Percentiles rank a stretch among this genome's conserved stretches.
Evolutionary conservation across 139 green algal species (phyloP).

Genomic region (Chlorella vulgaris): DNA sequence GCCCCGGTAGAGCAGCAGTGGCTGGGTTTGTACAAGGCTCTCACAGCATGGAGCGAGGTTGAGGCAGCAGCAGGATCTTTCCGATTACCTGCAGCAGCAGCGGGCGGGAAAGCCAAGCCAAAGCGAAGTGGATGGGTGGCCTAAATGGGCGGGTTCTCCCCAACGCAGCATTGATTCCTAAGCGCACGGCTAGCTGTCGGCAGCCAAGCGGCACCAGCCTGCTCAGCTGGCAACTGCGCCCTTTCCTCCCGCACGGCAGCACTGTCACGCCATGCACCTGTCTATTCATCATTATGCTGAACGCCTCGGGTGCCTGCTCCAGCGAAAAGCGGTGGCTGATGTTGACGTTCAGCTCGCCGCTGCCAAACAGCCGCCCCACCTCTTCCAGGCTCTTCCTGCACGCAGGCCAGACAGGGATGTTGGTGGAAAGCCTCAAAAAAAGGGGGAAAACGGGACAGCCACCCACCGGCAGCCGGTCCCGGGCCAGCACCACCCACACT

Average conservation of each 20-base stretch:
- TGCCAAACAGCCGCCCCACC: conserved; percentile 55
- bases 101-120: not conserved
- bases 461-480: too few relatives aligned
- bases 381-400: conserved; percentile 56
- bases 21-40: not conserved
- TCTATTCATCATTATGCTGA: conserved; percentile 55
- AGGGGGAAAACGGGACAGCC: too few relatives aligned
- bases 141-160: not conserved
- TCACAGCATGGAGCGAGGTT: conserved; percentile 25
- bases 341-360: conserved; percentile 57
- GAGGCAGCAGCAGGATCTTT: conserved; percentile 68
- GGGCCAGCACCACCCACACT: too few relatives aligned
- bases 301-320: conserved; percentile 55
- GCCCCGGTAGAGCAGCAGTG: too few relatives aligned
- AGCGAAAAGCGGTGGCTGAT: conserved; percentile 56
- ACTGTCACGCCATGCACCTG: not conserved
- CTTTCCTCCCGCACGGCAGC: too few relatives aligned
- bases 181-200: too few relatives aligned
- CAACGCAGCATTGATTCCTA: not conserved
- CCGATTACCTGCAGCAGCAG: conserved; percentile 52
- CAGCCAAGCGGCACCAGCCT: too few relatives aligned
- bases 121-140: not conserved
- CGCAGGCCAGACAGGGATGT: too few relatives aligned
- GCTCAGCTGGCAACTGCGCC: not conserved
- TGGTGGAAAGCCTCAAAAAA: too few relatives aligned